A percentile compares a stretch with the other conserved stretches of the same genome.
Conservation (phyloP, 768 basidiomycete genomes). For the Cystofilobasidium capitatum region DNA sequence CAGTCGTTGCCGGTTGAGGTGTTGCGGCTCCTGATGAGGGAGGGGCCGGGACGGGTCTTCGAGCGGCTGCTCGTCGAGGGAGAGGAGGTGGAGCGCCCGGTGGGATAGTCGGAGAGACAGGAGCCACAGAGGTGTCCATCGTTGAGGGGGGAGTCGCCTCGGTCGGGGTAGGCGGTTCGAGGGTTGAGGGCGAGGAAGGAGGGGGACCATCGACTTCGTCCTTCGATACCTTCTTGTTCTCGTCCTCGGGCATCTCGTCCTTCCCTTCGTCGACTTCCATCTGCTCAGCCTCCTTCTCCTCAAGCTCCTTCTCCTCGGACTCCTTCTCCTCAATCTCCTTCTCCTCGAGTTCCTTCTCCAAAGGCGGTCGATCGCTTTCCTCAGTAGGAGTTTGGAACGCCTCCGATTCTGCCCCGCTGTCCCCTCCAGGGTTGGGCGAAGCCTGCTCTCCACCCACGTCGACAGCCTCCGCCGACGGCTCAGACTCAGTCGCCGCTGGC, state of each 20-base stretch:
- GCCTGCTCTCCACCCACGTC: not conserved
- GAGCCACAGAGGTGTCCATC: not conserved
- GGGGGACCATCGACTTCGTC: not conserved
- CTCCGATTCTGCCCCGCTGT: conserved; percentile 4
- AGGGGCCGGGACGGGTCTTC: conserved; percentile 11
- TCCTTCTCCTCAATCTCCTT: not conserved
- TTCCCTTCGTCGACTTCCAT: no score
- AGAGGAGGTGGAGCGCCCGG: conserved; percentile 16
- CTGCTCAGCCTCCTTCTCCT: not conserved
- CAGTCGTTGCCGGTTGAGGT: not conserved
- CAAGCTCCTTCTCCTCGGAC: not conserved
- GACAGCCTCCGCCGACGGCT: not conserved
- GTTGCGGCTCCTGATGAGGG: not conserved
- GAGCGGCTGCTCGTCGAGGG: conserved; percentile 15
- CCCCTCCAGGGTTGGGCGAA: not conserved
- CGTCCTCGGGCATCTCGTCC: not conserved
- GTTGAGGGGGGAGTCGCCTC: not conserved
- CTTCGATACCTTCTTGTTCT: not conserved
- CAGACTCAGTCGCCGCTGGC: not conserved
- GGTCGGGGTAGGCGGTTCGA: not conserved
- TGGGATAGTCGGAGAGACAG: not conserved
- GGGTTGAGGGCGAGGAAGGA: conserved; percentile 1
- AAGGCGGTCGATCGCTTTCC: not conserved
- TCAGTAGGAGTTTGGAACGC: conserved; percentile 14
- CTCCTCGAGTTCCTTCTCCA: not conserved